These are phyloP conservation scores for Hanseniaspora thailandica DNA, from an alignment of 805 yeast genomes.

Conservation along the genomic window DNA sequence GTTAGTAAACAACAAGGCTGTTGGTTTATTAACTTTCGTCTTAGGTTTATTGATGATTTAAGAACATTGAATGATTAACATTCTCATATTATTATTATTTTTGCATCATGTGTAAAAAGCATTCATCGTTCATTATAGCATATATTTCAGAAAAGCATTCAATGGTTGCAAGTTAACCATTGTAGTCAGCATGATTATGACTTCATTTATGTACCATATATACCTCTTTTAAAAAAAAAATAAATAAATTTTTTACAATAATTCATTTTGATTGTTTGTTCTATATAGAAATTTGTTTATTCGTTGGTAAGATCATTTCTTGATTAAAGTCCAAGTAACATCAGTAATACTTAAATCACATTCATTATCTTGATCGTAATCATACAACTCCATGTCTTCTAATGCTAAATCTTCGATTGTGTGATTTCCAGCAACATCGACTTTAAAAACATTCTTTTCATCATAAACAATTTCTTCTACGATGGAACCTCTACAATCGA, in stretches of 20 bases:
- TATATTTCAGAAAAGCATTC: no score
- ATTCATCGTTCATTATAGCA: no score
- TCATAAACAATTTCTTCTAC: slow-evolving; percentile 55
- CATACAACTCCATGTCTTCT: slow-evolving; percentile 82
- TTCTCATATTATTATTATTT: neutral
- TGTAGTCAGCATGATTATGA: no score
- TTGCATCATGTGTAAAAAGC: no score
- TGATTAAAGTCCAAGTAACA: slow-evolving; percentile 50
- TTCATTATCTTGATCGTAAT: slow-evolving; percentile 76
- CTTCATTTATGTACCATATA: neutral
- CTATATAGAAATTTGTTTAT: neutral
- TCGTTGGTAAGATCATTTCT: slow-evolving; percentile 21
- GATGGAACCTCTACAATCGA: slow-evolving; percentile 82
- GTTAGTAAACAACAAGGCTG: neutral
- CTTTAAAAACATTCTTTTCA: slow-evolving; percentile 20
- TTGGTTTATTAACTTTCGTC: neutral
- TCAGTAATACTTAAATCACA: slow-evolving; percentile 74
- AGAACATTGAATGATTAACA: neutral
- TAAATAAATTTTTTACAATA: neutral
- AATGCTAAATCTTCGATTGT: slow-evolving; percentile 38
- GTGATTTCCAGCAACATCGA: slow-evolving; percentile 22
- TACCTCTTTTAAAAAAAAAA: neutral
- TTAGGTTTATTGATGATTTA: neutral
- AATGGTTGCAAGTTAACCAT: no score
- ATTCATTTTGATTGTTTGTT: neutral